Conservation (phyloP, 768 basidiomycete genomes). For the Pleurotus tuber-regium region DNA sequence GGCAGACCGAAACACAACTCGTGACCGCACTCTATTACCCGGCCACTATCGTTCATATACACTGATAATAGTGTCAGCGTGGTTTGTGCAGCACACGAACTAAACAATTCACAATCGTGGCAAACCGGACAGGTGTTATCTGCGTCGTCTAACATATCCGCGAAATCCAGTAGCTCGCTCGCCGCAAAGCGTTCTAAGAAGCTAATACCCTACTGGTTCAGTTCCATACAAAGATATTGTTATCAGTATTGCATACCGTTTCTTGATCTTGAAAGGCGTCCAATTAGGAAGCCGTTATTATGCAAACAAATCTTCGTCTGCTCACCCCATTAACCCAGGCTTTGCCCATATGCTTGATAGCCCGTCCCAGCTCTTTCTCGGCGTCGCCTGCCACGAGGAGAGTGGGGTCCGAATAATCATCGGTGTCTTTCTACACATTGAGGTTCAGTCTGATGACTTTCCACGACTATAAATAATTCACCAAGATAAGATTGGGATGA, state of each 20-base stretch:
- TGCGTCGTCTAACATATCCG: constrained; percentile 42
- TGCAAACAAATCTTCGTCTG: background rate
- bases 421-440: constrained; percentile 33
- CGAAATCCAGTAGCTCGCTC: constrained; percentile 40
- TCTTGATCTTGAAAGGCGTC: constrained; percentile 33
- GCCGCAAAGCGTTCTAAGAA: constrained; percentile 49
- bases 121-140: constrained; percentile 63
- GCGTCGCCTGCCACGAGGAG: constrained; percentile 42
- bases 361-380: constrained; percentile 59
- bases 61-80: constrained; percentile 25
- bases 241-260: constrained; percentile 25
- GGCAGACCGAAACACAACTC: constrained; percentile 58
- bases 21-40: constrained; percentile 65
- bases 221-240: background rate
- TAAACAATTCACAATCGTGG: constrained; percentile 47
- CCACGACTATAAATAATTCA: constrained; percentile 23
- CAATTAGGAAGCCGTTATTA: too few species aligned
- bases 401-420: constrained; percentile 49
- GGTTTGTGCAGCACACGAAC: background rate
- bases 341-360: constrained; percentile 43
- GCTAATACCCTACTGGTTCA: constrained; percentile 19
- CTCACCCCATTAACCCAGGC: constrained; percentile 40
- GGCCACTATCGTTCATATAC: constrained; percentile 47
- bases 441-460: background rate
- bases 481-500: constrained; percentile 70